Base-by-base conservation (phyloP, 1,139 yeast species). In the Blastobotrys elegans region DNA sequence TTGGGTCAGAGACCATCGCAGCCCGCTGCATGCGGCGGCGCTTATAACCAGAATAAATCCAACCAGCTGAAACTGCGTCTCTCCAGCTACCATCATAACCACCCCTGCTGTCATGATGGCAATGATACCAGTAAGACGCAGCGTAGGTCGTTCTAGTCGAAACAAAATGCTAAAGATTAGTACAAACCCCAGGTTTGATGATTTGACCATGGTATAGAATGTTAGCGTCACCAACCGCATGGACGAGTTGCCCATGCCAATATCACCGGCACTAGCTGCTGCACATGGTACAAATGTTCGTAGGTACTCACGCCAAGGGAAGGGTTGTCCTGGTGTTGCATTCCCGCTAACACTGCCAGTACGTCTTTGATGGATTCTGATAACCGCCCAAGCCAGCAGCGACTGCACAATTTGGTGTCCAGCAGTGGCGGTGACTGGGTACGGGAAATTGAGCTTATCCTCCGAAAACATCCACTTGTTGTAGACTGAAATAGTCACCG, bases 391-490 rank as follows among this genome's bases (percentile, higher is more conserved):
- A 29, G 66, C 65, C 35, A 59, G 53, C 6, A 51, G 36, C 31
- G 56, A 51, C 51, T 92, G 75, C 30, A 89, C 77, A 27, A 84
- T 63, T 69, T 92, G 97, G 66, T 92, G 98, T 56, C 84, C 75
- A 4, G 90, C 73, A 0, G 98, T 92, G 44, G 90, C 79, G 24
- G 90, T 67, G 16, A 92, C 76, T 1, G 98, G 98, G 63, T 80
- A 92, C 42, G 79, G 77, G 62, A 92, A 84, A 59, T 86, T 77
- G 51, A 90, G 71, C 14, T 78, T 87, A 63, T 66, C 74, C 42
- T 65, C 63, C 37, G 94, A 90, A 69, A 90, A 92, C 96, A 92
- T 90, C 97, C 97, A 90, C 67, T 90, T 92, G 71, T 92, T 92
- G 70, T 92, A 92, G 31, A 90, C 73, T n/a, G 95, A 84, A 27